These are phyloP conservation scores for Kwoniella newhampshirensis DNA, from an alignment of 768 basidiomycete genomes.

Conservation along the genomic window DNA sequence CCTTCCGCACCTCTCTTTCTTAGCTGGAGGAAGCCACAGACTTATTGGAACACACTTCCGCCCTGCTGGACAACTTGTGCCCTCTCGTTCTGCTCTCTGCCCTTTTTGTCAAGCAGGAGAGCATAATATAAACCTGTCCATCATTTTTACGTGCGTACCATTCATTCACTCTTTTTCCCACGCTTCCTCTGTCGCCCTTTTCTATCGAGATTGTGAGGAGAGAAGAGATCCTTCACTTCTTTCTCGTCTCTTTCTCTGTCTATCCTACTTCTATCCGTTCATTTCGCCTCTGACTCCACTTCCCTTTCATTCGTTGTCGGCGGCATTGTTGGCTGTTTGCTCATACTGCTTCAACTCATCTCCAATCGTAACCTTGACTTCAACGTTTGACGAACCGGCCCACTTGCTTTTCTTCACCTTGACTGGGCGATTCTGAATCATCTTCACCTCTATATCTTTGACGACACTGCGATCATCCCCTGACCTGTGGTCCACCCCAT, in stretches of 20 bases:
- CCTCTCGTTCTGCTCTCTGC: no score
- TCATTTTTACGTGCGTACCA: slow-evolving; percentile 23
- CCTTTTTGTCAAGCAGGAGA: no score
- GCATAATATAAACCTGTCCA: slow-evolving; percentile 5
- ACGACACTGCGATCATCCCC: slow-evolving; percentile 5
- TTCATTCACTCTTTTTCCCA: slow-evolving; percentile 12
- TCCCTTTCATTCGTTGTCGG: neutral
- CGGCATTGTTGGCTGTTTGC: slow-evolving; percentile 9
- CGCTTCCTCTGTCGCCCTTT: neutral
- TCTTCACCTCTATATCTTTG: neutral
- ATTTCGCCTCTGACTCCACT: neutral
- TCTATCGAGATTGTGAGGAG: no score
- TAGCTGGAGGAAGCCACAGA: no score
- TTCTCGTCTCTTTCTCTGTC: neutral
- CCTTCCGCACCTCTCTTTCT: no score
- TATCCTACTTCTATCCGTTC: neutral
- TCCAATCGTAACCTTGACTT: neutral
- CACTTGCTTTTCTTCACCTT: neutral
- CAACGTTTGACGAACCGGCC: neutral
- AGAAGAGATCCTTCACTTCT: slow-evolving; percentile 1
- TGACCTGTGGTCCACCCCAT: neutral
- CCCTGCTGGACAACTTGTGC: neutral
- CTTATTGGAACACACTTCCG: no score
- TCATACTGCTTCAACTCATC: slow-evolving; percentile 11
- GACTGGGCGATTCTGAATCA: neutral